Conservation (phyloP, 805 yeast species). For the Sugiyamaella marilandica region DNA sequence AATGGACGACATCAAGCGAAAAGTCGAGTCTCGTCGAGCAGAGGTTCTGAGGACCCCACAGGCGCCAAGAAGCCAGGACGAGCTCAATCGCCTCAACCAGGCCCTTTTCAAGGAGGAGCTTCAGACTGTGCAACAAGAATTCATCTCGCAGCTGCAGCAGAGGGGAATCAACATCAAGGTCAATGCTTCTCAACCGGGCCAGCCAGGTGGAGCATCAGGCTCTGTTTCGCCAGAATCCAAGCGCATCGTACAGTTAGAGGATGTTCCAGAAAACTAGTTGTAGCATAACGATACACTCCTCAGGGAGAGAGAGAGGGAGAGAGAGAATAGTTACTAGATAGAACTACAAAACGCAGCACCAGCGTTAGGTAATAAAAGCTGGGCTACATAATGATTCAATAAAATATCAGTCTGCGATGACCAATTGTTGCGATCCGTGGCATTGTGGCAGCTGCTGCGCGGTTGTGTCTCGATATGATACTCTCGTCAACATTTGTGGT, state of each 20-base stretch:
- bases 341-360: too few species aligned
- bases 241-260: conserved; percentile 1
- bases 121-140: background rate
- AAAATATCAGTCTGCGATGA: too few species aligned
- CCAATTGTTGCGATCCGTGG: too few species aligned
- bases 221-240: background rate
- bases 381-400: too few species aligned
- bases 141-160: background rate
- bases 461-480: too few species aligned
- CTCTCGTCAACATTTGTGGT: too few species aligned
- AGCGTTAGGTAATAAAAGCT: too few species aligned
- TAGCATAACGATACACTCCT: too few species aligned
- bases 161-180: conserved; percentile 1
- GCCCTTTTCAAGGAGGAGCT: background rate
- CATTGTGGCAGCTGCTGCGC: too few species aligned
- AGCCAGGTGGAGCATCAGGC: background rate
- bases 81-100: conserved; percentile 1
- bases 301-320: too few species aligned
- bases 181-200: background rate
- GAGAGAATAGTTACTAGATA: too few species aligned
- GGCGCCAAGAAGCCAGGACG: conserved; percentile 3
- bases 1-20: conserved; percentile 1
- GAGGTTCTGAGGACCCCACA: conserved; percentile 6
- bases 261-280: background rate
- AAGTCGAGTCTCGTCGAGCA: background rate